Conservation (phyloP, 2,329 filamentous ascomycete genomes). For the Hymenotorrendiella dingleyae region DNA sequence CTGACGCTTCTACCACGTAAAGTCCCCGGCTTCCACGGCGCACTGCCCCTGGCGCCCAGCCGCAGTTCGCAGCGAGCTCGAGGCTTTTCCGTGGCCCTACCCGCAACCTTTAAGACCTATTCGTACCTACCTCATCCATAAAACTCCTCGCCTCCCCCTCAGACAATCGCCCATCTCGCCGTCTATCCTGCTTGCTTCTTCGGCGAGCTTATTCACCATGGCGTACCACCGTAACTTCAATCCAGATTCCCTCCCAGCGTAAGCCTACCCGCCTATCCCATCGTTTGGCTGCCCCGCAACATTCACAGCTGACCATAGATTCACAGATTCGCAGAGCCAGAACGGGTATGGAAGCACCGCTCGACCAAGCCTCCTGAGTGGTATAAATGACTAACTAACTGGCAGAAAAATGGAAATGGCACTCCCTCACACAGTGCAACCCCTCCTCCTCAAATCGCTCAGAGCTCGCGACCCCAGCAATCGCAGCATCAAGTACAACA, state of each 20-base stretch:
- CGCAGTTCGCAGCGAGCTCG: too few species aligned
- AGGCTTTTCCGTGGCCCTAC: too few species aligned
- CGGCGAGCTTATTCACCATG: conserved; percentile 48
- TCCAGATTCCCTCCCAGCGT: conserved; percentile 91
- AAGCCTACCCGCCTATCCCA: conserved; percentile 33
- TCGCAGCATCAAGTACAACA: conserved; percentile 30
- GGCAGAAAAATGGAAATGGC: conserved; percentile 5
- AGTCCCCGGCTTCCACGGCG: too few species aligned
- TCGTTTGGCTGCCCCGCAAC: background rate
- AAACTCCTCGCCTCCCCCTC: background rate
- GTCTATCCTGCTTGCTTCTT: background rate
- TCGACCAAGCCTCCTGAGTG: background rate
- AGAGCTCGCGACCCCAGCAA: conserved; percentile 38
- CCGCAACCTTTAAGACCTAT: too few species aligned
- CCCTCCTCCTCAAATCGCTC: conserved; percentile 33
- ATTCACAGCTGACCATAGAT: conserved; percentile 1
- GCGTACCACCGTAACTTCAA: conserved; percentile 93
- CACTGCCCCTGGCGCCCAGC: too few species aligned
- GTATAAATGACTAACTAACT: conserved; percentile 3
- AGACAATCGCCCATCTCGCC: background rate
- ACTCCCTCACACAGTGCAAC: conserved; percentile 14
- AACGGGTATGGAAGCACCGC: conserved; percentile 31
- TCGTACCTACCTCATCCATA: too few species aligned
- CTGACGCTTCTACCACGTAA: too few species aligned
- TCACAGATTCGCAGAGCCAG: conserved; percentile 46